Conservation (phyloP, 257 asterid genomes). For the Solanum chiquidenum region DNA sequence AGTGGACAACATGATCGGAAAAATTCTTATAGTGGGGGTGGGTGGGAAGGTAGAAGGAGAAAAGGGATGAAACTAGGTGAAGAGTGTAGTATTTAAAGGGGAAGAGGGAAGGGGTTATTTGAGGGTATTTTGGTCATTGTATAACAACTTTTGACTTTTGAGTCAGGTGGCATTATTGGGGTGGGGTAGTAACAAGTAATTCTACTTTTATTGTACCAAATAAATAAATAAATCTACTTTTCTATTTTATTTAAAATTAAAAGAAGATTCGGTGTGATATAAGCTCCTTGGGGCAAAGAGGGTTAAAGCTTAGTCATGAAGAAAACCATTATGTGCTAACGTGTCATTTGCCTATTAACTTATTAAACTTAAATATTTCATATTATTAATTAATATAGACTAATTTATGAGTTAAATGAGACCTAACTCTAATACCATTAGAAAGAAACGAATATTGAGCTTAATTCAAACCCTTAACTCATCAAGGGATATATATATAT, state of each 20-base stretch:
- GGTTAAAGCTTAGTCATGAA: conserved; percentile 60
- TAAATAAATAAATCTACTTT: too few relatives aligned
- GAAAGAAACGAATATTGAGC: too few relatives aligned
- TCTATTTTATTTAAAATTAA: background rate
- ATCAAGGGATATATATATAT: too few relatives aligned
- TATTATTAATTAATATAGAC: too few relatives aligned
- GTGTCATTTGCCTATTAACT: background rate
- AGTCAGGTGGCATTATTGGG: conserved; percentile 53
- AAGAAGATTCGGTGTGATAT: background rate
- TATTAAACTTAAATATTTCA: background rate
- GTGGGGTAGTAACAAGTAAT: conserved; percentile 14
- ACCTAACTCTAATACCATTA: too few relatives aligned
- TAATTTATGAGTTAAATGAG: too few relatives aligned
- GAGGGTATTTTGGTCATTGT: conserved; percentile 30
- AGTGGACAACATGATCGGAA: conserved; percentile 49
- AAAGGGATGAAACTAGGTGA: conserved; percentile 44
- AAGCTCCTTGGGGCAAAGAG: conserved; percentile 13
- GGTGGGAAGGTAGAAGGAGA: conserved; percentile 19
- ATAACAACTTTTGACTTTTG: conserved; percentile 50
- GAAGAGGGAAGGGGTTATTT: background rate
- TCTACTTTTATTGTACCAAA: conserved; percentile 8
- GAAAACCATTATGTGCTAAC: conserved; percentile 17
- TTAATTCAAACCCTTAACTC: too few relatives aligned
- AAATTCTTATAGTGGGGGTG: conserved; percentile 5
- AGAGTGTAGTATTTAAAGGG: conserved; percentile 46